phyloP scores from a whole-genome alignment of 2,329 filamentous ascomycete genomes.

The Byssochlamys sp. region DNA sequence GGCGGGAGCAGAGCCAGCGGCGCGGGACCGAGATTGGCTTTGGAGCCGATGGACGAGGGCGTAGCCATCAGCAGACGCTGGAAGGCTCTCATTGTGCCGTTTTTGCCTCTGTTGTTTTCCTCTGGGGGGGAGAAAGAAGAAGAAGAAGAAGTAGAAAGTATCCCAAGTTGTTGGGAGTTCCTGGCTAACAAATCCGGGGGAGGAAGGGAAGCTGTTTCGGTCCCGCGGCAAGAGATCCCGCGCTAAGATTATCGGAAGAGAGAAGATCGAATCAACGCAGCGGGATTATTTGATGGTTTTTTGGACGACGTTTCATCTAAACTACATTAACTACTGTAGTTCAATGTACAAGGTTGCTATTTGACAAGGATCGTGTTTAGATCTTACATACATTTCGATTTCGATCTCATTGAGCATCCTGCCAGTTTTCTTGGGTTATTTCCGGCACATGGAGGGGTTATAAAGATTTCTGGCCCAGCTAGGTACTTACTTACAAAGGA shows the following conservation, averaged over 20 bases:
- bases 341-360: background rate
- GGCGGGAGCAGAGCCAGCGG: slow-evolving; percentile 69
- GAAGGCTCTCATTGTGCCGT: slow-evolving; percentile 25
- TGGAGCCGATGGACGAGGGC: slow-evolving; percentile 30
- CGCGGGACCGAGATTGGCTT: slow-evolving; percentile 34
- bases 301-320: background rate
- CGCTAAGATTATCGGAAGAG: background rate
- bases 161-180: background rate
- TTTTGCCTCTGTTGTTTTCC: background rate
- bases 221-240: background rate
- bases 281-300: slow-evolving; percentile 3
- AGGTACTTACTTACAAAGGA: background rate
- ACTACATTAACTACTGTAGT: background rate
- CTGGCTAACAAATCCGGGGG: background rate
- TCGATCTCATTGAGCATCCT: background rate
- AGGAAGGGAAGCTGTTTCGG: background rate
- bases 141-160: background rate
- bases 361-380: background rate
- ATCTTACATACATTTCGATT: background rate
- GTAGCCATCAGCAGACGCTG: slow-evolving; percentile 32
- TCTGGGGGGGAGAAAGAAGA: background rate
- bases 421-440: too few species aligned
- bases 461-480: background rate
- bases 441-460: background rate
- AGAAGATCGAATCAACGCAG: slow-evolving; percentile 8